These are phyloP conservation scores for Rutstroemia sp. DNA, from an alignment of 2,329 filamentous ascomycete species.

Conservation along the genomic window DNA sequence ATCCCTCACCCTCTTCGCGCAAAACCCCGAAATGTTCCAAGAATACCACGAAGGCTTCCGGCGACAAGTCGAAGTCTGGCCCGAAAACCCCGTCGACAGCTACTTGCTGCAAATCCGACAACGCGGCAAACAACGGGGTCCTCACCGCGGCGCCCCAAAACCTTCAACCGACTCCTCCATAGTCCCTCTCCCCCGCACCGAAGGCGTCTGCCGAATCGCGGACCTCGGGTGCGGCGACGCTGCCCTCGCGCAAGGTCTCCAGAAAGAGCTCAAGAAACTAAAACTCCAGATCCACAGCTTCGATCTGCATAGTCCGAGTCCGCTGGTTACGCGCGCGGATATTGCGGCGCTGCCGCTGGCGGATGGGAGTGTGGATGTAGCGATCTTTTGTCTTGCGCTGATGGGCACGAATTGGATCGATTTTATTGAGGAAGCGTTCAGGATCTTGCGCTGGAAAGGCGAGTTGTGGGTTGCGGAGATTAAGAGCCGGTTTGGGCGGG, in stretches of 20 bases:
- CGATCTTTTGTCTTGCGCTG: slow-evolving; percentile 89
- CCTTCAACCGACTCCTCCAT: slow-evolving; percentile 8
- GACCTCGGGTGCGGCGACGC: slow-evolving; percentile 94
- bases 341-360: slow-evolving; percentile 74
- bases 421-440: slow-evolving; percentile 93
- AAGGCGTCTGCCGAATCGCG: slow-evolving; percentile 69
- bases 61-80: slow-evolving; percentile 92
- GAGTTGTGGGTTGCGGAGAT: slow-evolving; percentile 98
- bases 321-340: slow-evolving; percentile 79
- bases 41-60: slow-evolving; percentile 97
- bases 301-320: slow-evolving; percentile 72
- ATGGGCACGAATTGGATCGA: slow-evolving; percentile 99
- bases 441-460: slow-evolving; percentile 84
- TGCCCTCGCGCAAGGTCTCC: slow-evolving; percentile 63
- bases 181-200: slow-evolving; percentile 57
- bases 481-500: slow-evolving; percentile 77
- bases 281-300: slow-evolving; percentile 73
- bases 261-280: slow-evolving; percentile 55
- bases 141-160: slow-evolving; percentile 12
- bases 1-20: slow-evolving; percentile 74
- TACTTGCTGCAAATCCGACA: slow-evolving; percentile 67
- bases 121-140: slow-evolving; percentile 49
- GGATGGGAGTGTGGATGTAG: slow-evolving; percentile 72
- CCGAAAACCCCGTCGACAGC: slow-evolving; percentile 86
- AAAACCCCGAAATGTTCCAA: slow-evolving; percentile 85